phyloP scores from a whole-genome alignment of 2,329 filamentous ascomycete genomes.

The Trichoderma brevicompactum region DNA sequence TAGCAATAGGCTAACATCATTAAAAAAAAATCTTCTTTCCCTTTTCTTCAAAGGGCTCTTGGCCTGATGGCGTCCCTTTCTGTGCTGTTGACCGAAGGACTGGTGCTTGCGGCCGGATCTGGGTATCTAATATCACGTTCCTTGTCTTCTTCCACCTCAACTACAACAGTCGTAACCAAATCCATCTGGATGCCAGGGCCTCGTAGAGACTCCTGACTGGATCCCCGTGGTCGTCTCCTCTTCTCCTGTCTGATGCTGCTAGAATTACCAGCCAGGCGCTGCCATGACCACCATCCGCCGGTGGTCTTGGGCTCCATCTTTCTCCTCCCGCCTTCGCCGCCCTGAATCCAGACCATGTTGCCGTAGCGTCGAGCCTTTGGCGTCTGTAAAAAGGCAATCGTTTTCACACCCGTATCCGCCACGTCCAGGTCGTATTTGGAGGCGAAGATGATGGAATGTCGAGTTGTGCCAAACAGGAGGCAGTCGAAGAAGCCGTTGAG shows the following conservation, averaged over 20 bases:
- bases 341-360: conserved; percentile 48
- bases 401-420: conserved; percentile 54
- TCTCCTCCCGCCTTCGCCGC: conserved; percentile 32
- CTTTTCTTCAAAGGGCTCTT: conserved; percentile 6
- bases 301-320: conserved; percentile 19
- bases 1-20: background rate
- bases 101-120: conserved; percentile 33
- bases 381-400: conserved; percentile 56
- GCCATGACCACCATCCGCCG: conserved; percentile 40
- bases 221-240: conserved; percentile 32
- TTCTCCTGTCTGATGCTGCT: conserved; percentile 26
- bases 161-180: conserved; percentile 48
- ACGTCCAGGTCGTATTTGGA: conserved; percentile 43
- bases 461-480: conserved; percentile 56
- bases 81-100: conserved; percentile 37
- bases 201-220: conserved; percentile 42
- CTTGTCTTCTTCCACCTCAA: conserved; percentile 43
- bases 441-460: conserved; percentile 57
- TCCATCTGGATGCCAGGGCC: conserved; percentile 51
- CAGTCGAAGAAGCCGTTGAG: conserved; percentile 62
- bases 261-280: conserved; percentile 26
- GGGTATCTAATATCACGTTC: conserved; percentile 38
- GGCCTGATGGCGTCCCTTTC: conserved; percentile 34
- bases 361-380: conserved; percentile 45
- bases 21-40: background rate